Percentiles rank a stretch among this genome's conserved stretches.
phyloP scores from a whole-genome alignment of 108 stramenopile genomes.

The Pinguiococcus pyrenoidosus region DNA sequence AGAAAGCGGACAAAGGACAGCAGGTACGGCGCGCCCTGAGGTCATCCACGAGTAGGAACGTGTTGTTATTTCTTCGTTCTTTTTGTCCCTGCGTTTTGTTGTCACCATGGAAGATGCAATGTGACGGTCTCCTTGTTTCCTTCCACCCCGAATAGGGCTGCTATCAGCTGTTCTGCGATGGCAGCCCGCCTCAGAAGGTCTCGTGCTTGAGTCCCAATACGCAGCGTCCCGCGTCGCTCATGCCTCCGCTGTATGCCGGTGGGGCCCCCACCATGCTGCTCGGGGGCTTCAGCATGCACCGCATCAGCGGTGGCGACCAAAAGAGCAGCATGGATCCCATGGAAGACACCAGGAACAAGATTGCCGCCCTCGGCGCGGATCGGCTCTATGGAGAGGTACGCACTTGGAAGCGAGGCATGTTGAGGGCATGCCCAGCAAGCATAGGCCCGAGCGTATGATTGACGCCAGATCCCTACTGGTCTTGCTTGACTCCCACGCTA shows the following conservation, averaged over 20 bases:
- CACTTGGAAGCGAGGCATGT: not conserved
- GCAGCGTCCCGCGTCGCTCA: constrained; percentile 20
- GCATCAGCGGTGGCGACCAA: constrained; percentile 22
- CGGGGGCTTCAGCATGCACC: constrained; percentile 27
- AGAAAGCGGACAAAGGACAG: constrained; percentile 17
- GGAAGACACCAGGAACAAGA: constrained; percentile 19
- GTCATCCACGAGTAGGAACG: not conserved
- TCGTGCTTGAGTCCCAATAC: constrained; percentile 19
- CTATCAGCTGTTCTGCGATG: too few relatives aligned
- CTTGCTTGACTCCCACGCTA: too few relatives aligned
- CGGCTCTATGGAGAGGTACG: constrained; percentile 4
- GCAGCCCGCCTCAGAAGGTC: too few relatives aligned
- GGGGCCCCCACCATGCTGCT: constrained; percentile 25
- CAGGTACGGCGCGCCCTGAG: constrained; percentile 7
- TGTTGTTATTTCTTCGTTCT: not conserved
- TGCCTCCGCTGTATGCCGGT: constrained; percentile 9
- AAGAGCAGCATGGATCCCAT: constrained; percentile 19
- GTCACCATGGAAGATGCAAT: too few relatives aligned
- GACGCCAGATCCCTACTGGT: too few relatives aligned
- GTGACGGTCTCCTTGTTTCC: too few relatives aligned
- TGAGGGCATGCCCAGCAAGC: not conserved
- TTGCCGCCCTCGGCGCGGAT: constrained; percentile 3
- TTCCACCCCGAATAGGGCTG: too few relatives aligned
- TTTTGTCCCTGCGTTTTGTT: not conserved
- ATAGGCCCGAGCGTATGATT: too few relatives aligned